phyloP scores from a whole-genome alignment of 1,139 yeast genomes.

The Schizosaccharomyces versatilis region DNA sequence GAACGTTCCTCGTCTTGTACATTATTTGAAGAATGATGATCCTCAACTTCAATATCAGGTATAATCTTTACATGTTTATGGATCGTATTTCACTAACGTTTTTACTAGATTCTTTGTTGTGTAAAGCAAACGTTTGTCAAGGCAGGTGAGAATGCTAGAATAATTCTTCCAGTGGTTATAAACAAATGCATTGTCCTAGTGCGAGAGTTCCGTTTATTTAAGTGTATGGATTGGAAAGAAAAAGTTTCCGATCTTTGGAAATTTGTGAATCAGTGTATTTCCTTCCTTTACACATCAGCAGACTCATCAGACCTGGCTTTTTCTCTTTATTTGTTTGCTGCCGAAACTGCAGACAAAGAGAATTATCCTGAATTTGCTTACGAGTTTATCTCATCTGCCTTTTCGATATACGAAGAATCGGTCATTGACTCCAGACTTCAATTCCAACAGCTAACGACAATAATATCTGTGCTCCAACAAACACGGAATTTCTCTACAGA shows the following conservation, averaged over 20 bases:
- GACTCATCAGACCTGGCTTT: constrained; percentile 32
- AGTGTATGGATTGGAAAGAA: constrained; percentile 15
- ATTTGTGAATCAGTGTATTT: constrained; percentile 47
- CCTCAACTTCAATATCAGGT: constrained; percentile 28
- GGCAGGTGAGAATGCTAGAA: constrained; percentile 33
- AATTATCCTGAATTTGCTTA: constrained; percentile 44
- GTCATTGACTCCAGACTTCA: constrained; percentile 41
- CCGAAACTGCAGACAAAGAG: constrained; percentile 53
- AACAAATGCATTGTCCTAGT: constrained; percentile 11
- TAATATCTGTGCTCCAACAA: constrained; percentile 41
- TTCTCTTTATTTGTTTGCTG: constrained; percentile 27
- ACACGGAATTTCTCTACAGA: constrained; percentile 38
- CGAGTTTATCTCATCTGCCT: constrained; percentile 76
- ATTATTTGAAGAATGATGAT: constrained; percentile 32
- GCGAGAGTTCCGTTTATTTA: background rate
- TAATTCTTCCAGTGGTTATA: constrained; percentile 57
- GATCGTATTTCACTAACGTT: background rate
- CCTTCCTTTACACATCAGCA: constrained; percentile 33
- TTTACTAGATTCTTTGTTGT: constrained; percentile 25
- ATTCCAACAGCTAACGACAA: constrained; percentile 30
- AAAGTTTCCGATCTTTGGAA: constrained; percentile 38
- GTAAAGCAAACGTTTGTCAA: constrained; percentile 34
- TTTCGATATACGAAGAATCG: constrained; percentile 68
- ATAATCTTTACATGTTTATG: background rate
- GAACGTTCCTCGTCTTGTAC: constrained; percentile 47